A percentile compares a stretch with the other conserved stretches of the same genome.
Conservation (phyloP, 495 filamentous ascomycete species). For the Hypoxylon subgilvum region DNA sequence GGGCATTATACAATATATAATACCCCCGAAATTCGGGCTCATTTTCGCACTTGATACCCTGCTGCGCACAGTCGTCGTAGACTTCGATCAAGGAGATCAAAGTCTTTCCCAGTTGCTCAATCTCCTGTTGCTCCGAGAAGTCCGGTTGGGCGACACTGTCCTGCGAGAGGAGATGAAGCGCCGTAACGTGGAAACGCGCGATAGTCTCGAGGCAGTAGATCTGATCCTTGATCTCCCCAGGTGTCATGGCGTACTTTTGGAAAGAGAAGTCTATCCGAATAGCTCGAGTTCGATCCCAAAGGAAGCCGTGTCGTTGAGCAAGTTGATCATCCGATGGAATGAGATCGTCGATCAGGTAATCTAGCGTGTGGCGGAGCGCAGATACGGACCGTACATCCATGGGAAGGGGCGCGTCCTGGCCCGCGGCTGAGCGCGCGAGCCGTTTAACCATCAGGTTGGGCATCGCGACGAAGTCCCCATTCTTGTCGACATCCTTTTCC, state of each 20-base stretch:
- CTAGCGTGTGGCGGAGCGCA: conserved; percentile 74
- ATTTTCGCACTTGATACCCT: conserved; percentile 61
- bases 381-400: conserved; percentile 86
- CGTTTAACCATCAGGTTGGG: conserved; percentile 72
- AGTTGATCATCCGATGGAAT: conserved; percentile 68
- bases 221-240: conserved; percentile 66
- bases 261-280: conserved; percentile 92
- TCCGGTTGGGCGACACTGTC: conserved; percentile 66
- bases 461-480: conserved; percentile 46
- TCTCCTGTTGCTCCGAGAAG: conserved; percentile 88
- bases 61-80: conserved; percentile 74
- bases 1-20: conserved; percentile 81
- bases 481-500: conserved; percentile 55
- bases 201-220: conserved; percentile 89
- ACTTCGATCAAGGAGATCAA: conserved; percentile 86
- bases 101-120: conserved; percentile 88
- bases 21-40: conserved; percentile 92
- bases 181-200: conserved; percentile 86
- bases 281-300: conserved; percentile 92
- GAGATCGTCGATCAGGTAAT: conserved; percentile 82
- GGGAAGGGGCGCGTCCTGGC: conserved; percentile 86
- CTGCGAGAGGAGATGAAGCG: conserved; percentile 80
- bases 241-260: conserved; percentile 71
- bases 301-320: conserved; percentile 76
- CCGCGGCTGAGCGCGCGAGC: conserved; percentile 87